Evolutionary conservation across 1,284 basidiomycete genomes (phyloP), one percentile per base, ranked within the genome.

Genomic region (Entoloma clypeatum): DNA sequence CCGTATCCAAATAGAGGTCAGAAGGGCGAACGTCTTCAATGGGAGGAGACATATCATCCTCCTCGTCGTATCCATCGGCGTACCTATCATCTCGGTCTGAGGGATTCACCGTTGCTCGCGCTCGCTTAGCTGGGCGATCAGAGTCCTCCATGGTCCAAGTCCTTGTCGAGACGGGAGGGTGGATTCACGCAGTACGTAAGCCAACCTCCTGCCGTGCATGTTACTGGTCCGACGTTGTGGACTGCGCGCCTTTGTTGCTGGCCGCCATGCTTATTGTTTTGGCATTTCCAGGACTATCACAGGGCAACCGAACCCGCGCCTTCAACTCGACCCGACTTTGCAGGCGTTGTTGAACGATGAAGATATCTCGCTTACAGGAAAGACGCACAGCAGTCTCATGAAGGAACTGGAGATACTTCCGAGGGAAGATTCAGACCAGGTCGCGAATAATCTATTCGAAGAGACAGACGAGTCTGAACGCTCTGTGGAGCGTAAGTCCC

Each of bases 1-100:
- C 93, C 41, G 95, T 98, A 67, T 99, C 95, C 42, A 99, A 82
- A 62, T 98, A 98, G 53, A 98, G 73, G 64, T 98, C 94, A 36
- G 87, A 86, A 29, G 82, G 75, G 39, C 74, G 74, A 36, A 75
- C 72, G 48, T 65, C 63, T 30, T 64, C 60, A 29, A 61, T 60
- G 38, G 61, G 54, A 35, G 59, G 54, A 35, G 62, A 60, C 29
- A 67, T 57, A 37, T 68, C 68, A 38, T 74, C 69, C 18, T 72
- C 74, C 36, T 75, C 75, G 35, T 79, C 75, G 10, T 76, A 72
- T 21, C 75, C 77, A 16, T 67, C 64, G n/a, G 49, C 44, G 28
- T n/a, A 25, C 17, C 21, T 14, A 14, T 34, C 23, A 18, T 18
- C 21, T 11, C 4, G 25, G 27, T 32, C 33, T 19, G 67, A 64